Percentiles rank a stretch among this genome's conserved stretches.
phyloP scores from a whole-genome alignment of 768 basidiomycete species.

The Podaxis pistillaris region DNA sequence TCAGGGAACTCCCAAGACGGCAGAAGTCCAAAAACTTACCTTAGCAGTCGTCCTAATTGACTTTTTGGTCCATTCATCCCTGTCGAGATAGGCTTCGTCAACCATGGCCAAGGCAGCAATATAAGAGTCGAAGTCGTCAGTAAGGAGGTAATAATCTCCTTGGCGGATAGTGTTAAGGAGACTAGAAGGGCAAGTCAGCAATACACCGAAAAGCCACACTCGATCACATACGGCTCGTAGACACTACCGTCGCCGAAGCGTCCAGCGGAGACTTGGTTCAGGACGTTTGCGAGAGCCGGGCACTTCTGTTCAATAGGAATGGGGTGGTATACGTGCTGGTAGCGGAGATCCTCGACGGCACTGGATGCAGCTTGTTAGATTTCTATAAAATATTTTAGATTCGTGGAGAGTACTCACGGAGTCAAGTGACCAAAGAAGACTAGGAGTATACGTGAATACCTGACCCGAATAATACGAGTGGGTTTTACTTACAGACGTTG shows the following conservation, averaged over 20 bases:
- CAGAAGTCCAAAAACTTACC: conserved; percentile 29
- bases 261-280: conserved; percentile 74
- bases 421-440: conserved; percentile 92
- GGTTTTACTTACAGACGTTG: conserved; percentile 75
- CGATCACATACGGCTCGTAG: conserved; percentile 79
- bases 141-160: conserved; percentile 76
- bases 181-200: conserved; percentile 33
- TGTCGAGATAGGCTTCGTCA: conserved; percentile 84
- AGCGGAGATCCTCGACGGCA: conserved; percentile 82
- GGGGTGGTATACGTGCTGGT: conserved; percentile 83
- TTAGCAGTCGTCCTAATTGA: conserved; percentile 81
- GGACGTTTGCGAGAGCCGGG: conserved; percentile 74
- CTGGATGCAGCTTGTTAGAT: conserved; percentile 22
- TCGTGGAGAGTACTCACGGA: conserved; percentile 37
- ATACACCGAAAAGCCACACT: conserved; percentile 14
- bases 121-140: conserved; percentile 91
- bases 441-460: conserved; percentile 23
- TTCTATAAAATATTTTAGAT: background rate
- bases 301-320: conserved; percentile 80
- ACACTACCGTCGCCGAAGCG: conserved; percentile 75
- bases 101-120: conserved; percentile 83
- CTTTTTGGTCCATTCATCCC: conserved; percentile 89
- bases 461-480: background rate
- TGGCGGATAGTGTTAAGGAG: conserved; percentile 75
- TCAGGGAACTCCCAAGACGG: background rate